Conservation (phyloP, 2,329 filamentous ascomycete genomes). For the Cryphonectria naterciae region DNA sequence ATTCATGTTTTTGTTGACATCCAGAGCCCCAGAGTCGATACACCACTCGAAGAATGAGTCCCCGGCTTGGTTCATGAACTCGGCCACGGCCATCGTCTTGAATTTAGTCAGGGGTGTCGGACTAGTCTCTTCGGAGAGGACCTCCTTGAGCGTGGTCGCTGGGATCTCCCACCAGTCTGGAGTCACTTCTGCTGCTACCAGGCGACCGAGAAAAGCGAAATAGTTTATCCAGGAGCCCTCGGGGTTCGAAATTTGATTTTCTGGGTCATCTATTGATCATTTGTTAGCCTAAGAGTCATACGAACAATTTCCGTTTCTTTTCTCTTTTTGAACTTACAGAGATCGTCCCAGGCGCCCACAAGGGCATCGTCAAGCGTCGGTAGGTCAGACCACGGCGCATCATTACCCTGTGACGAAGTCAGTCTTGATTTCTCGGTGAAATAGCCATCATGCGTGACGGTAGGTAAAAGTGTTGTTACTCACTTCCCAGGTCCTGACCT, state of each 20-base stretch:
- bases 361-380: constrained; percentile 28
- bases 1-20: constrained; percentile 22
- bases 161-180: constrained; percentile 30
- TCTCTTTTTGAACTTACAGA: constrained; percentile 12
- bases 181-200: constrained; percentile 26
- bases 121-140: constrained; percentile 21
- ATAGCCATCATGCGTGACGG: not conserved
- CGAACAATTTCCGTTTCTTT: too few species aligned
- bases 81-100: constrained; percentile 29
- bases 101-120: constrained; percentile 22
- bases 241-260: constrained; percentile 23
- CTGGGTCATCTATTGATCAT: constrained; percentile 21
- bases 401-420: constrained; percentile 21
- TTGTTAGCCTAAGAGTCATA: not conserved
- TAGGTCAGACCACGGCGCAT: constrained; percentile 28
- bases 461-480: not conserved
- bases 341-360: constrained; percentile 26
- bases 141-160: constrained; percentile 26
- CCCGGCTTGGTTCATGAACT: constrained; percentile 28
- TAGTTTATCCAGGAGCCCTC: constrained; percentile 27
- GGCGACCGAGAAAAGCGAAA: constrained; percentile 28
- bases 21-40: constrained; percentile 24
- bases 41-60: constrained; percentile 28
- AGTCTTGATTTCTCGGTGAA: not conserved
- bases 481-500: constrained; percentile 29